phyloP scores from a whole-genome alignment of 345 rosid genomes.

The Clausena lansium region DNA sequence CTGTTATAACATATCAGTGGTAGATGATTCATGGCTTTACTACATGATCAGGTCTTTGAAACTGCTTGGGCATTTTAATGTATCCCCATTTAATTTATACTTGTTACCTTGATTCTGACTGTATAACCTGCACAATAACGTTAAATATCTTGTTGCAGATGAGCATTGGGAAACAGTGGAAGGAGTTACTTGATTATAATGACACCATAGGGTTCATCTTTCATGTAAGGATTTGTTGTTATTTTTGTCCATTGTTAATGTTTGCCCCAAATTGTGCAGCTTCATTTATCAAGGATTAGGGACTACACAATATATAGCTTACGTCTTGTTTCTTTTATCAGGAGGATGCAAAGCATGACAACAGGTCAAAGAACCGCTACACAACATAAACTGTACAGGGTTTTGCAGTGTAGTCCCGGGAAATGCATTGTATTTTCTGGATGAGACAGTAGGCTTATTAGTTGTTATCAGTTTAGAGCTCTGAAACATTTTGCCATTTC shows the following conservation, averaged over 20 bases:
- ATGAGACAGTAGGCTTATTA: not conserved
- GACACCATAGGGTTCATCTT: conserved; percentile 72
- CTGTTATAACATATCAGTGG: not conserved
- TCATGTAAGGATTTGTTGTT: conserved; percentile 49
- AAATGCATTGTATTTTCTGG: not conserved
- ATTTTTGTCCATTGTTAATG: not conserved
- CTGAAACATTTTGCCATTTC: not conserved
- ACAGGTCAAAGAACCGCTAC: conserved; percentile 62
- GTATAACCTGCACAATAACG: not conserved
- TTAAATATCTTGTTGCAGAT: conserved; percentile 37
- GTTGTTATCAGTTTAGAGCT: not conserved
- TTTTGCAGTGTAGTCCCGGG: not conserved
- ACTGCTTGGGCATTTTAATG: not conserved
- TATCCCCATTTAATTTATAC: not conserved
- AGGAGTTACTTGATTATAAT: conserved; percentile 72
- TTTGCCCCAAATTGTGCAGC: not conserved
- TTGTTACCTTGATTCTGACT: not conserved
- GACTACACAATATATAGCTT: not conserved
- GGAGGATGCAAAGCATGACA: conserved; percentile 79
- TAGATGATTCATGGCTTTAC: not conserved
- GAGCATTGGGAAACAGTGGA: conserved; percentile 93
- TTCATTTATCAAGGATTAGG: not conserved
- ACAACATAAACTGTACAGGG: conserved; percentile 36
- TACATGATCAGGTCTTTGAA: not conserved
- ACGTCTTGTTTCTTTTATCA: conserved; percentile 15